These are phyloP conservation scores for Populus simonii DNA, from an alignment of 345 rosid genomes.

Conservation along the genomic window DNA sequence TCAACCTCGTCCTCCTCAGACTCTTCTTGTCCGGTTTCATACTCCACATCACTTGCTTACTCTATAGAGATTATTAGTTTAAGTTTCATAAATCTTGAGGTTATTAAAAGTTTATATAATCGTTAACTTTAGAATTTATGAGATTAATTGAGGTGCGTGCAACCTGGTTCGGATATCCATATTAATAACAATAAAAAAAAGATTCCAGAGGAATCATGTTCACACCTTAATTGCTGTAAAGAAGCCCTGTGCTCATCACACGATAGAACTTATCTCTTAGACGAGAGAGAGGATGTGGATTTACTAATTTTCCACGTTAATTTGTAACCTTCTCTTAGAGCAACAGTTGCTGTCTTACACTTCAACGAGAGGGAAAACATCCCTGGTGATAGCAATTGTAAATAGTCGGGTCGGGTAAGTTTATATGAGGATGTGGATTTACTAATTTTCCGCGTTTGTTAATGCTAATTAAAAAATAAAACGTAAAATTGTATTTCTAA, in stretches of 20 bases:
- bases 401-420: constrained; percentile 65
- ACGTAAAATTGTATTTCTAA: no score
- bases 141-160: fast-evolving
- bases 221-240: constrained; percentile 75
- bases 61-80: no score
- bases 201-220: constrained; percentile 50
- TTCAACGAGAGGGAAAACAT: constrained; percentile 89
- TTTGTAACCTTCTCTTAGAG: constrained; percentile 80
- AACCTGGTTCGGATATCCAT: no score
- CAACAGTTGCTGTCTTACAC: constrained; percentile 89
- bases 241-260: constrained; percentile 88
- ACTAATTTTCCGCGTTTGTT: no score
- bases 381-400: constrained; percentile 75
- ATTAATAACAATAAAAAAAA: background rate
- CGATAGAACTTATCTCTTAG: constrained; percentile 71
- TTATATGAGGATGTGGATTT: constrained; percentile 16
- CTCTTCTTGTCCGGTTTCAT: constrained; percentile 37
- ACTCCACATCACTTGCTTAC: constrained; percentile 35
- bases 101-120: no score
- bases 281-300: constrained; percentile 78
- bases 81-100: no score
- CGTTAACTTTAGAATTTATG: fast-evolving
- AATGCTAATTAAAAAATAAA: no score
- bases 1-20: constrained; percentile 53
- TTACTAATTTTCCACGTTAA: constrained; percentile 58